Base-by-base conservation (phyloP, 2,329 filamentous ascomycete species). In the Myriangium duriaei region DNA sequence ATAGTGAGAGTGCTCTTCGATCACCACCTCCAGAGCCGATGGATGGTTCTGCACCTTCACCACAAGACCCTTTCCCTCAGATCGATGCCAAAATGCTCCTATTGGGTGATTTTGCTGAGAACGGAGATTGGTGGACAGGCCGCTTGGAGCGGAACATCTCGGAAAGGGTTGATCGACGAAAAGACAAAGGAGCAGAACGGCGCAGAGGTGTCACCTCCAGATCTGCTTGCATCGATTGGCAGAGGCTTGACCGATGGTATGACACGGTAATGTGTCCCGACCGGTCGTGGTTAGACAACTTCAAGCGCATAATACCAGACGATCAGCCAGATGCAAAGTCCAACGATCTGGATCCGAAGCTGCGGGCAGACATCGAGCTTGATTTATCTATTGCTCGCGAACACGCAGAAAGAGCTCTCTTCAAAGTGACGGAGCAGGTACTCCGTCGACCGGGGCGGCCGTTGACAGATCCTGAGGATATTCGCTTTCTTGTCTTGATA, bases 81-180 rank as follows among this genome's bases (percentile, higher is more conserved):
- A 59, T 86, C 13, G 83, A 91, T 53, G 73, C 79, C 1, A 91
- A 86, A 51, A 71, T 81, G 4, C 62, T 88, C 13, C 63, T 86
- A 5, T 57, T 87, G 2, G 82, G 81, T 2, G 74, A 87, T 49
- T 68, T 87, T 47, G 80, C 78, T 1, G 83, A 91, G 53, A 91
- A 91, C 51, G 82, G 81, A 2, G 73, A 72, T 5, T 88, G 81
- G 83, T 88, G 82, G 81, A 77, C 79, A 32, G 81, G 79, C 2
- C 69, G 69, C 34, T 39, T 56, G 37, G 46, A 57, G 14, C 59
- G 50, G n/a, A 50, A 51, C 17, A 42, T 43, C 2, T 45, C 49
- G 2, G 53, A 54, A 15, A 53, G 59, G 46, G 40, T 47, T 5
- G 57, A 60, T 17, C 28, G 33, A 7, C 14, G 13, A 13, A 34